Evolutionary conservation across 495 filamentous ascomycete species (phyloP).

Genomic region (Aspergillus olivimuriae): DNA sequence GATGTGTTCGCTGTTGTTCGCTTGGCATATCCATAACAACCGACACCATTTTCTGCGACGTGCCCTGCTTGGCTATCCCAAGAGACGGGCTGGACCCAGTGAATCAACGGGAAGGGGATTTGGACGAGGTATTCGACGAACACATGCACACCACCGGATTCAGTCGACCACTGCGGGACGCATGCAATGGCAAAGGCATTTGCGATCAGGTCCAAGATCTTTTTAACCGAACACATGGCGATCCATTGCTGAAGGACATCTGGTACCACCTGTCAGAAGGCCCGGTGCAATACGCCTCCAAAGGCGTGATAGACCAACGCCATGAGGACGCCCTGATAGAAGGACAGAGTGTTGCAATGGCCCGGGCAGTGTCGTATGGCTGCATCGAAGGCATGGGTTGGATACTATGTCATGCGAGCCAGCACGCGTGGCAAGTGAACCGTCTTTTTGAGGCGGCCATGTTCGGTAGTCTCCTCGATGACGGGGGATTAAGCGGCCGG

Average conservation of each 20-base stretch:
- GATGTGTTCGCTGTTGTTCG: background rate
- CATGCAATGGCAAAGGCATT: constrained; percentile 21
- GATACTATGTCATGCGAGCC: constrained; percentile 24
- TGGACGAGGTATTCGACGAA: constrained; percentile 26
- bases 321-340: constrained; percentile 17
- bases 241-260: constrained; percentile 13
- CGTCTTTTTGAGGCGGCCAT: constrained; percentile 29
- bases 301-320: constrained; percentile 15
- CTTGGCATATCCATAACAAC: background rate
- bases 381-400: constrained; percentile 24
- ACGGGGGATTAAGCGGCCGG: constrained; percentile 22
- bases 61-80: background rate
- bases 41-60: background rate
- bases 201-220: constrained; percentile 22
- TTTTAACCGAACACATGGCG: constrained; percentile 5
- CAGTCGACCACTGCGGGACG: constrained; percentile 18
- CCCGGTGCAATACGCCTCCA: constrained; percentile 19
- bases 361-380: constrained; percentile 14
- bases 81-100: background rate
- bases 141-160: constrained; percentile 24
- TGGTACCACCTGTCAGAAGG: constrained; percentile 18
- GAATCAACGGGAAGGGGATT: constrained; percentile 21
- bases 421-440: constrained; percentile 34
- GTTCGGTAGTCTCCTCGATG: constrained; percentile 31
- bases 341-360: constrained; percentile 16